Base-by-base conservation (phyloP, 1,139 yeast species). In the Blastobotrys aristatus region DNA sequence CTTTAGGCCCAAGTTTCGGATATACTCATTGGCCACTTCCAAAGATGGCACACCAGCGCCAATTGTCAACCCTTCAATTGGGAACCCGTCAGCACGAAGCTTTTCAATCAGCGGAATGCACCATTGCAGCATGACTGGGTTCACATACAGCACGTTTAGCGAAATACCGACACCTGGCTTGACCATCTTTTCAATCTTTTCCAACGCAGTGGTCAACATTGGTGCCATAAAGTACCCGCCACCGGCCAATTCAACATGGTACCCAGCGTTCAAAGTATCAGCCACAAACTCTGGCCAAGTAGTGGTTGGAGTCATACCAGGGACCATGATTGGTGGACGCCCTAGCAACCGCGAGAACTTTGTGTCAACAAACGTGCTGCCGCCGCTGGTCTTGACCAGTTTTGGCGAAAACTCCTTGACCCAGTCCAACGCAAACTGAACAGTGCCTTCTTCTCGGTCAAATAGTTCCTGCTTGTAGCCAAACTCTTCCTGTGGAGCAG, bases 41-140 rank as follows among this genome's bases (percentile, higher is more conserved):
- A 90, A 70, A 27, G 97, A 89, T 52, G 99, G 99, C 58, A 92
- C 98, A 78, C 99, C 99, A 47, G 99, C 99, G 75, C 98, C 99
- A 64, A 92, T 89, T 44, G 98, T 83, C 69, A 92, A 73, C 49
- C 96, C 90, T 71, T 92, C 97, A 60, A 92, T 83, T 58, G 98
- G 98, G 77, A 84, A 89, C 41, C 97, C 97, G 64, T 77, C 82
- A 58, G 80, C 84, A 72, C 98, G 83, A 68, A 92, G 78, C 54
- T 81, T 84, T 68, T 82, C 87, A 66, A 92, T 84, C 72, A 92
- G 78, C 52, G 98, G 98, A 67, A 94, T 89, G 71, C 96, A 95
- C 98, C 98, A 94, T 72, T 89, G 96, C 67, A 92, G 77, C 92
- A 90, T 87, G 70, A 92, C 80, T 64, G 99, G 99, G 71, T 84